phyloP scores from a whole-genome alignment of 495 filamentous ascomycete species.

The Aspergillus funiculosus region DNA sequence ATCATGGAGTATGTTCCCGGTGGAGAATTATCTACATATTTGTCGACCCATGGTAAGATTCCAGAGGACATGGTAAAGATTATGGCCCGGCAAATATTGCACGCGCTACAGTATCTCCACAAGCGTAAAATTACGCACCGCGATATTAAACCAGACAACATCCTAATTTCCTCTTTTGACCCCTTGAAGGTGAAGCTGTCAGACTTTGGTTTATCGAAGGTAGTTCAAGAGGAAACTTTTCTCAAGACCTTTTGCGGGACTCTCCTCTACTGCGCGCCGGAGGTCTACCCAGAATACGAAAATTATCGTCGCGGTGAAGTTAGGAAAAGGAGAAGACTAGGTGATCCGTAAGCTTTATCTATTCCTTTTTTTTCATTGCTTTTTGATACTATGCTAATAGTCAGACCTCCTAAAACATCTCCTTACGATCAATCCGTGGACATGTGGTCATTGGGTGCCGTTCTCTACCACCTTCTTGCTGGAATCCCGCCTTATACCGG shows the following conservation, averaged over 20 bases:
- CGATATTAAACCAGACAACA: slow-evolving; percentile 97
- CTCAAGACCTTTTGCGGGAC: slow-evolving; percentile 96
- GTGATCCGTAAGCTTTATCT: slow-evolving; percentile 37
- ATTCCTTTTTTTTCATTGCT: background rate
- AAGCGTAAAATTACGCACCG: slow-evolving; percentile 83
- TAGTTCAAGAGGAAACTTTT: slow-evolving; percentile 82
- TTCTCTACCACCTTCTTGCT: slow-evolving; percentile 75
- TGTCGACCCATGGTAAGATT: slow-evolving; percentile 54
- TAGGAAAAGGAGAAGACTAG: slow-evolving; percentile 48
- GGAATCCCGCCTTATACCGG: slow-evolving; percentile 73
- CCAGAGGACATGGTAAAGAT: slow-evolving; percentile 60
- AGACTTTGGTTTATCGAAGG: slow-evolving; percentile 94
- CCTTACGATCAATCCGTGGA: slow-evolving; percentile 87
- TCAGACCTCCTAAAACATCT: slow-evolving; percentile 40
- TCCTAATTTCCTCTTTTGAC: slow-evolving; percentile 65
- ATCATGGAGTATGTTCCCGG: slow-evolving; percentile 91
- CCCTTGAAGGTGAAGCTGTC: slow-evolving; percentile 85
- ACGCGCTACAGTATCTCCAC: slow-evolving; percentile 84
- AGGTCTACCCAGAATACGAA: slow-evolving; percentile 86
- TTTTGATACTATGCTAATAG: slow-evolving; percentile 17
- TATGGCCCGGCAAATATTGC: slow-evolving; percentile 71
- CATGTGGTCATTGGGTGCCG: slow-evolving; percentile 89
- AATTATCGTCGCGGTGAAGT: slow-evolving; percentile 37
- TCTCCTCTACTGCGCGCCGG: slow-evolving; percentile 89
- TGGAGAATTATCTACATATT: slow-evolving; percentile 75